Conservation (phyloP, 192 early-diverging fungal genomes). For the Obelidium mucronatum region DNA sequence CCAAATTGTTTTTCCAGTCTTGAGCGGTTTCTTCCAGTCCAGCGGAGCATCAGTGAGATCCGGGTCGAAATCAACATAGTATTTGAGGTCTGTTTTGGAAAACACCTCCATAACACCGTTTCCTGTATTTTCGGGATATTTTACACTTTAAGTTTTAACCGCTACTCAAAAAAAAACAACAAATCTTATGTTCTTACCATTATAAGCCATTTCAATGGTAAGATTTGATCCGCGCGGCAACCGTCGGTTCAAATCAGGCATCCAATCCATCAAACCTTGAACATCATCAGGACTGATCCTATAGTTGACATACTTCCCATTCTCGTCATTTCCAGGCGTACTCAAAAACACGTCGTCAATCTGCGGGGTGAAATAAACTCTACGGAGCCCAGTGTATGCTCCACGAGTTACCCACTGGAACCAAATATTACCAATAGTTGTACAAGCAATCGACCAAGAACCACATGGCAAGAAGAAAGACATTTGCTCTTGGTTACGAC, state of each 20-base stretch:
- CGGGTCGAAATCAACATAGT: conserved; percentile 37
- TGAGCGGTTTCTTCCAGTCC: conserved; percentile 47
- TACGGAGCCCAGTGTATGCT: too few relatives aligned
- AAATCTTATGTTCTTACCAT: conserved; percentile 53
- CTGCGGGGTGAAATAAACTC: too few relatives aligned
- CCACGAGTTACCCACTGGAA: conserved; percentile 55
- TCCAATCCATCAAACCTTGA: too few relatives aligned
- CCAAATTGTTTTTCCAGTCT: conserved; percentile 47
- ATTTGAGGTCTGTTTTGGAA: background rate
- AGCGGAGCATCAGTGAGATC: conserved; percentile 29
- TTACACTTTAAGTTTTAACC: too few relatives aligned
- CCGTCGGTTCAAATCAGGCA: too few relatives aligned
- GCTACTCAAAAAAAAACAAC: background rate
- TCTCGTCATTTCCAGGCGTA: too few relatives aligned
- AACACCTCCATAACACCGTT: conserved; percentile 45
- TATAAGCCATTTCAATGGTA: too few relatives aligned
- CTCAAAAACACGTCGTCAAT: too few relatives aligned
- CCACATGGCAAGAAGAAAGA: conserved; percentile 56
- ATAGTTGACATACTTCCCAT: too few relatives aligned
- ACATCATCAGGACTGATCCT: too few relatives aligned
- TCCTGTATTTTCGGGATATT: conserved; percentile 16
- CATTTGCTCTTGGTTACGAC: too few relatives aligned
- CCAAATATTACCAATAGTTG: too few relatives aligned
- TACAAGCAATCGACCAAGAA: conserved; percentile 48
- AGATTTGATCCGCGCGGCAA: conserved; percentile 9